Evolutionary conservation across 345 rosid genomes (phyloP).

Genomic region (Citrus sinensis): DVS_A1.0 CM039161.1:24610501-24611000

Average conservation of each 20-base stretch:
- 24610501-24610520: constrained; percentile 55
- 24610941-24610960: not conserved
- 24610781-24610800: not conserved
- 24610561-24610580: constrained; percentile 62
- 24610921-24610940: not conserved
- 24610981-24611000: too few species aligned
- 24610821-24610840: not conserved
- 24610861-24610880: not conserved
- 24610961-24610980: not conserved
- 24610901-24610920: not conserved
- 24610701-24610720: not conserved
- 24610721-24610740: not conserved
- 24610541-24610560: constrained; percentile 58
- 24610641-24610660: too few species aligned
- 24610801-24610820: not conserved
- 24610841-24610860: not conserved
- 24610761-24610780: not conserved
- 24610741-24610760: not conserved
- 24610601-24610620: constrained; percentile 38
- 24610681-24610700: too few species aligned
- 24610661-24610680: too few species aligned
- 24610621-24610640: not conserved
- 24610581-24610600: constrained; percentile 51
- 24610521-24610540: constrained; percentile 61
- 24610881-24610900: not conserved